Conservation (phyloP, 2,329 filamentous ascomycete genomes). For the Colletotrichum sp. region DNA sequence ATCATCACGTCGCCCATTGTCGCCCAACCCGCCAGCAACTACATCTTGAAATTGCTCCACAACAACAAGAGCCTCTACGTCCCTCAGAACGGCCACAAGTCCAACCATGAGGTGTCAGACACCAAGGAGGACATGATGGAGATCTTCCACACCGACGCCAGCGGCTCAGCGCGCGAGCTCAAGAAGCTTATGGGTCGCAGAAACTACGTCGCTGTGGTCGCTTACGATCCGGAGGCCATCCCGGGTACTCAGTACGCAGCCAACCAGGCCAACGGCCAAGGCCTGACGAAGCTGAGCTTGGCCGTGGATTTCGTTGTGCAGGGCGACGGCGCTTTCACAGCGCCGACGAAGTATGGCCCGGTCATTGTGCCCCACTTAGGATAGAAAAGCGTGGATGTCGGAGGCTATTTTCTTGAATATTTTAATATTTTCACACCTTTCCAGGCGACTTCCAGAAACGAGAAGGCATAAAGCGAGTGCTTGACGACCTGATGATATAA, state of each 20-base stretch:
- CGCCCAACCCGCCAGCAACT: conserved; percentile 82
- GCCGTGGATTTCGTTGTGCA: conserved; percentile 98
- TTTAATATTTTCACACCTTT: background rate
- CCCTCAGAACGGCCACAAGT: conserved; percentile 82
- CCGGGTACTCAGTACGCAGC: conserved; percentile 31
- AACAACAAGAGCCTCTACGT: conserved; percentile 93
- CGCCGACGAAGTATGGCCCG: conserved; percentile 93
- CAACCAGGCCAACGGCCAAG: conserved; percentile 39
- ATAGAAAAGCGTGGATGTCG: conserved; percentile 30
- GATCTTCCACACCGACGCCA: conserved; percentile 94
- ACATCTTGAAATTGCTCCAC: conserved; percentile 94
- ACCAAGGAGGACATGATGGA: conserved; percentile 99
- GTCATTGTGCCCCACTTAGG: conserved; percentile 91
- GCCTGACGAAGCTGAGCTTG: conserved; percentile 75
- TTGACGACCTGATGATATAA: conserved; percentile 10
- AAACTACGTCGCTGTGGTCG: conserved; percentile 93
- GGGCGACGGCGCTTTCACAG: conserved; percentile 80
- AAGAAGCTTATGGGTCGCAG: conserved; percentile 92
- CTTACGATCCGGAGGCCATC: conserved; percentile 86
- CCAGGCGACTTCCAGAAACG: background rate
- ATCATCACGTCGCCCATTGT: conserved; percentile 93
- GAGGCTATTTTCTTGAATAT: background rate
- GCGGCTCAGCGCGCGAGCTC: conserved; percentile 80
- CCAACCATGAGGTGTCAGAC: conserved; percentile 77
- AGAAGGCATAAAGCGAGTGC: background rate